Evolutionary conservation across 2,329 filamentous ascomycete species (phyloP).

Genomic region (Sclerotinia nivalis): DNA sequence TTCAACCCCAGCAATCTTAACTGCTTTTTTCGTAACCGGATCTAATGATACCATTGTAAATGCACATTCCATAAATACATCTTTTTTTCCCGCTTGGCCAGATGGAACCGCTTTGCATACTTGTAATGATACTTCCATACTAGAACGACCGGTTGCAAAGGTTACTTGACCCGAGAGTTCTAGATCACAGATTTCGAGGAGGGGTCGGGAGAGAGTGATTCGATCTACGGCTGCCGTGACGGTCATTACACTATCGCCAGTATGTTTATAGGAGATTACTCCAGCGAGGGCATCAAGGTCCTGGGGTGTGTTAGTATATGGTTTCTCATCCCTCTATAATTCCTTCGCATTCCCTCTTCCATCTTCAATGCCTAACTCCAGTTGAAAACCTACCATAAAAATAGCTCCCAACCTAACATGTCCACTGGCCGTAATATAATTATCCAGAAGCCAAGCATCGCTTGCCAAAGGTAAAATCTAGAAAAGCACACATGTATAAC

Average conservation of each 20-base stretch:
- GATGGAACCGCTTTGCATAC: conserved; percentile 56
- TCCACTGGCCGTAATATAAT: conserved; percentile 68
- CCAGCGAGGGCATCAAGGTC: conserved; percentile 71
- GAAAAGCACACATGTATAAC: neutral
- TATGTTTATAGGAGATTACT: conserved; percentile 69
- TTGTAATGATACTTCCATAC: conserved; percentile 69
- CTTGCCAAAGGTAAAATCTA: conserved; percentile 63
- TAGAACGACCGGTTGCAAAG: conserved; percentile 66
- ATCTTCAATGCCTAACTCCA: too few species aligned
- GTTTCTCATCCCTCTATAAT: neutral
- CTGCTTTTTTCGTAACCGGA: conserved; percentile 65
- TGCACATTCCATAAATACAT: conserved; percentile 68
- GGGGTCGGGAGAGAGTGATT: conserved; percentile 56
- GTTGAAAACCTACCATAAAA: conserved; percentile 54
- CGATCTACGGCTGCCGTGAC: conserved; percentile 46
- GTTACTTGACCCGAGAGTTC: conserved; percentile 57
- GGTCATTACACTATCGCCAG: conserved; percentile 56
- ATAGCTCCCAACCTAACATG: conserved; percentile 55
- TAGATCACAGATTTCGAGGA: conserved; percentile 69
- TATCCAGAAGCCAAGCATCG: conserved; percentile 70
- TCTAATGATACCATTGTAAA: conserved; percentile 75
- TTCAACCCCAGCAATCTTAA: conserved; percentile 59
- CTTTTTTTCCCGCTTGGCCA: conserved; percentile 52
- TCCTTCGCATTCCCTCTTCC: neutral
- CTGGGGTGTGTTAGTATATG: neutral